Base-by-base conservation (phyloP, 2,329 filamentous ascomycete species). In the Leptographium galeiforme region DNA sequence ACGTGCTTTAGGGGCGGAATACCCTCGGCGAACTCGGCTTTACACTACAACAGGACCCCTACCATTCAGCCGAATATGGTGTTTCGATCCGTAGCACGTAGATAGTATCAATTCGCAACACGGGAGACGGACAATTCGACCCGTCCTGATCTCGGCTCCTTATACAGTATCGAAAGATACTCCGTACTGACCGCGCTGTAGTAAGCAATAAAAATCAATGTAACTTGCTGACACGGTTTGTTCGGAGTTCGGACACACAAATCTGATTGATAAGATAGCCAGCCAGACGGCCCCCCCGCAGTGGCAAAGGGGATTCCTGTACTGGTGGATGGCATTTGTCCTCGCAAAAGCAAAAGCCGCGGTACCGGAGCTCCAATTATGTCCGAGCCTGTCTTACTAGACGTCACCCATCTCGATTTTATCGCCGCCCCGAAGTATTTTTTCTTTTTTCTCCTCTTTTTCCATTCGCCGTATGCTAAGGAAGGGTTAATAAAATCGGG, bases 361-460 rank as follows among this genome's bases (percentile, higher is more conserved):
- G 49, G 49, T 34, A 4, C 40, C 49, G 38, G 48, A 50, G 48
- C 51, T 48, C 45, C 46, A 53, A 49, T 48, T 53, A 53, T 47
- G 47, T 47, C 51, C 51, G 51, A 52, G 45, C n/a, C 8, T 19
- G 18, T 48, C 25, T 50, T 30, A 41, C 39, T 32, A 50, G 45
- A 34, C 48, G 48, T 50, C 48, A 50, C 48, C 34, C 34, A 39
- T 40, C 47, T 38, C 32, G 36, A 36, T 25, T 38, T 45, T 50
- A 51, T 53, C 41, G 52, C 55, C 55, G 53, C 47, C 45, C 55
- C 52, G 41, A 54, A 38, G 32, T 51, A 43, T 53, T 56, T 51
- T 50, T 50, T 53, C 32, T 44, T 51, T 16, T 30, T 53, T 55
- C 50, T 55, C 43, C 43, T 53, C 43, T 36, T 45, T 53, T 55